A percentile compares a stretch with the other conserved stretches of the same genome.
Conservation (phyloP, 148 eudicot species). For the Amaranthus cruentus region DNA sequence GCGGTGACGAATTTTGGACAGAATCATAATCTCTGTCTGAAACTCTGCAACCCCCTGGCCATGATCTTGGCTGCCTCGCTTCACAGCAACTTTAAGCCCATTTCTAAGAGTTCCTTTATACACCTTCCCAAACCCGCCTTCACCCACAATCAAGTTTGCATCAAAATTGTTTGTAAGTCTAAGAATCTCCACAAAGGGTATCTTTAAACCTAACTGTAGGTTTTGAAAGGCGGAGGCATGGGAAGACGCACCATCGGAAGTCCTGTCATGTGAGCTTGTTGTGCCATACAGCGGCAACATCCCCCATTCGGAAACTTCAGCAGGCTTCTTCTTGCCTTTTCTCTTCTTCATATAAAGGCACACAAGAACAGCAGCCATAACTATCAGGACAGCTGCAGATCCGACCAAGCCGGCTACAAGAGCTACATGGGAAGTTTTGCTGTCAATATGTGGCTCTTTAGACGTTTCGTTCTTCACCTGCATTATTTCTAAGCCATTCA, state of each 20-base stretch:
- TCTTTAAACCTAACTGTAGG: slow-evolving; percentile 36
- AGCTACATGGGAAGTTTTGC: neutral
- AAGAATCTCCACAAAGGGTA: slow-evolving; percentile 33
- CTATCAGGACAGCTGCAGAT: slow-evolving; percentile 22
- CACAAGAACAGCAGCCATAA: slow-evolving; percentile 15
- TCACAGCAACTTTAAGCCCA: slow-evolving; percentile 47
- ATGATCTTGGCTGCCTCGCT: slow-evolving; percentile 41
- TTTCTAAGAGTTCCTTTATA: slow-evolving; percentile 35
- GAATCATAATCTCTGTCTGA: slow-evolving; percentile 44
- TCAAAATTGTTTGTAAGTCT: slow-evolving; percentile 45
- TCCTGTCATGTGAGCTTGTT: slow-evolving; percentile 22
- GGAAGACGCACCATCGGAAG: slow-evolving; percentile 16
- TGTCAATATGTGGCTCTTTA: slow-evolving; percentile 15
- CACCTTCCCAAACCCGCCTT: slow-evolving; percentile 62
- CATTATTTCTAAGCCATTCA: slow-evolving; percentile 55
- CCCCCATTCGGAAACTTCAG: slow-evolving; percentile 28
- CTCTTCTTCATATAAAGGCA: slow-evolving; percentile 12
- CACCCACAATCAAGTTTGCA: slow-evolving; percentile 34
- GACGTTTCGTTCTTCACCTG: slow-evolving; percentile 15
- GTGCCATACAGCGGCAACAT: slow-evolving; percentile 16
- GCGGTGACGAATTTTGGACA: slow-evolving; percentile 47
- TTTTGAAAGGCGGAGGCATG: slow-evolving; percentile 20
- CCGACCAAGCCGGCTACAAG: slow-evolving; percentile 24
- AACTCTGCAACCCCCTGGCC: slow-evolving; percentile 53
- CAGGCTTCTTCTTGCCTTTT: slow-evolving; percentile 18